These are phyloP conservation scores for Thraustotheca clavata DNA, from an alignment of 352 stramenopile genomes.

Conservation along the genomic window DNA sequence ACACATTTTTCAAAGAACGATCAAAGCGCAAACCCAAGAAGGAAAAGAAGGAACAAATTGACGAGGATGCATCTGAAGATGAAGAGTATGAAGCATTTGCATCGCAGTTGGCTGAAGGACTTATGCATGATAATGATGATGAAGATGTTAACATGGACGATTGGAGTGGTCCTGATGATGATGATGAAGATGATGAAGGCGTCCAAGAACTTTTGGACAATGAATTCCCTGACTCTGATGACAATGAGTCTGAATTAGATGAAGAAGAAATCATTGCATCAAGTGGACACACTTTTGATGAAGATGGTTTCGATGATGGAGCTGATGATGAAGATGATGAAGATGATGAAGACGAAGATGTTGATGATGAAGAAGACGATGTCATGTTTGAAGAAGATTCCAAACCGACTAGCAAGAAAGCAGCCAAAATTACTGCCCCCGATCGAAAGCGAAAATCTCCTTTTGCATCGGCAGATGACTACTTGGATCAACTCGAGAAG, in stretches of 20 bases:
- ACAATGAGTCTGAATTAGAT: slow-evolving; percentile 32
- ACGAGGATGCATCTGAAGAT: slow-evolving; percentile 55
- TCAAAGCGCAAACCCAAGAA: slow-evolving; percentile 40
- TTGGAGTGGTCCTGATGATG: slow-evolving; percentile 47
- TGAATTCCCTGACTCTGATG: slow-evolving; percentile 29
- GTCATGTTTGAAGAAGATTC: slow-evolving; percentile 19
- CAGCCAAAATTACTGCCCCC: slow-evolving; percentile 31
- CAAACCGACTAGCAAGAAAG: slow-evolving; percentile 23
- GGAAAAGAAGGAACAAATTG: slow-evolving; percentile 30
- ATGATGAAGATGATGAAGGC: slow-evolving; percentile 37
- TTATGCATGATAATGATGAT: slow-evolving; percentile 78
- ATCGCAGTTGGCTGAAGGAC: slow-evolving; percentile 76
- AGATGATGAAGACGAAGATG: slow-evolving; percentile 31
- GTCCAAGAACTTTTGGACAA: slow-evolving; percentile 24
- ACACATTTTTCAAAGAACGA: slow-evolving; percentile 90
- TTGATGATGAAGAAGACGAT: slow-evolving; percentile 28
- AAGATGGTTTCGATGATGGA: slow-evolving; percentile 21
- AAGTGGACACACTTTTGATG: slow-evolving; percentile 25
- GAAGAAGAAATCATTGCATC: slow-evolving; percentile 27
- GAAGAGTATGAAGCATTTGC: slow-evolving; percentile 83
- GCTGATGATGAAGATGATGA: slow-evolving; percentile 27
- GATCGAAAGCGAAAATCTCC: slow-evolving; percentile 52
- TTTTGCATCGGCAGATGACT: slow-evolving; percentile 72
- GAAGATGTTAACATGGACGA: slow-evolving; percentile 68
- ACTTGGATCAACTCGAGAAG: slow-evolving; percentile 24